Conservation (phyloP, 1,139 yeast genomes). For the Meyerozyma athensensis region DNA sequence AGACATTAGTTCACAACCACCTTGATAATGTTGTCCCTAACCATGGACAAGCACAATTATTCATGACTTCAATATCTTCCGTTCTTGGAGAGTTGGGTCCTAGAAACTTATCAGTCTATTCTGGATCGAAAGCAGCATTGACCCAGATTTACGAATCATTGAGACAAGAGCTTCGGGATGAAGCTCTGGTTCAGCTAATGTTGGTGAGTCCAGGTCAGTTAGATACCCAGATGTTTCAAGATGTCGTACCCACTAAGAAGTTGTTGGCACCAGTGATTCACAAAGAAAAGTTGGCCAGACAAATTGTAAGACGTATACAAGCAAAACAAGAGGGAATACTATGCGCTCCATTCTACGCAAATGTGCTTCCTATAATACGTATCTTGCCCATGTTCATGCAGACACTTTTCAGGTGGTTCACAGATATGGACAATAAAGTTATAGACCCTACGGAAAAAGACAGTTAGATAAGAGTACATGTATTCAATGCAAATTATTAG, state of each 20-base stretch:
- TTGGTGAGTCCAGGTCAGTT: slow-evolving; percentile 67
- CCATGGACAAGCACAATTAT: slow-evolving; percentile 28
- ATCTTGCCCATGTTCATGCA: slow-evolving; percentile 48
- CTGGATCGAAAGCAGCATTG: slow-evolving; percentile 63
- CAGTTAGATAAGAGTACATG: not conserved
- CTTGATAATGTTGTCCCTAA: slow-evolving; percentile 6
- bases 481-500: not conserved
- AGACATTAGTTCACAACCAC: slow-evolving; percentile 34
- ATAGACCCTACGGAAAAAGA: slow-evolving; percentile 2
- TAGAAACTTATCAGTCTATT: slow-evolving; percentile 55
- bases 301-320: slow-evolving; percentile 37
- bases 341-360: slow-evolving; percentile 56
- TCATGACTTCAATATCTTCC: slow-evolving; percentile 62
- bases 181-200: slow-evolving; percentile 34
- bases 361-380: slow-evolving; percentile 50
- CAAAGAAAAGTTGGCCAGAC: slow-evolving; percentile 35
- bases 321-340: slow-evolving; percentile 51
- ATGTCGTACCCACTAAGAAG: slow-evolving; percentile 51
- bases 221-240: slow-evolving; percentile 56
- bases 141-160: slow-evolving; percentile 58
- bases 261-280: slow-evolving; percentile 64
- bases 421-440: slow-evolving; percentile 48
- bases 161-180: slow-evolving; percentile 39
- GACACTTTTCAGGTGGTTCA: slow-evolving; percentile 42
- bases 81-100: slow-evolving; percentile 73